These are phyloP conservation scores for Chlorella vulgaris DNA, from an alignment of 139 green algal species.

Conservation along the genomic window DNA sequence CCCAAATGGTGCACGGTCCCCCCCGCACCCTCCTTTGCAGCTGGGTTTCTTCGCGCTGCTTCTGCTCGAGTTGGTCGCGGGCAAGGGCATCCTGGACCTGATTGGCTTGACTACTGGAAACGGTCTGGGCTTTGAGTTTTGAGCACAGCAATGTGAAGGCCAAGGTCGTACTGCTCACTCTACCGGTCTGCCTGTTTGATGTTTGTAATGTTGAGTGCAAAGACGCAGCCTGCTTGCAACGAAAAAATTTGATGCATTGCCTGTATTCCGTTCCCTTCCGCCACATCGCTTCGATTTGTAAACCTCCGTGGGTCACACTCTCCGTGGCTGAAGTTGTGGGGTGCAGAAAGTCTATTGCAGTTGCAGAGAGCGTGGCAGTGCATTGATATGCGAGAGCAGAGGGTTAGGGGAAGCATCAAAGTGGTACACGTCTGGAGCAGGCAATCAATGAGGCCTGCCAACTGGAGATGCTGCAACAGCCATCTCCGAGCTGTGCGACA, in stretches of 20 bases:
- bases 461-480: too few relatives aligned
- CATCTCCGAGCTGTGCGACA: neutral
- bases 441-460: too few relatives aligned
- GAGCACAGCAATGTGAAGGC: neutral
- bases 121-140: slow-evolving; percentile 82
- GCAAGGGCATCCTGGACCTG: slow-evolving; percentile 77
- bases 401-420: too few relatives aligned
- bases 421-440: too few relatives aligned
- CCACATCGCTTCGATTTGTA: too few relatives aligned
- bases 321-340: too few relatives aligned
- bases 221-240: neutral
- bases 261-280: neutral
- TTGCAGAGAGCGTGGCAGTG: too few relatives aligned
- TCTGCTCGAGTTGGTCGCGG: slow-evolving; percentile 70
- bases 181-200: neutral
- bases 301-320: too few relatives aligned
- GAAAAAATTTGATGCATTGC: neutral
- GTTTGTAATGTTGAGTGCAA: neutral
- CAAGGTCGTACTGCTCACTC: neutral
- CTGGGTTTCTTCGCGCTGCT: slow-evolving; percentile 89
- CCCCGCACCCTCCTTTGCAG: slow-evolving; percentile 19
- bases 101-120: slow-evolving; percentile 64
- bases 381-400: too few relatives aligned
- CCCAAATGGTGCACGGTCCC: too few relatives aligned
- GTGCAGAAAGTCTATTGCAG: too few relatives aligned